Evolutionary conservation across 2,329 filamentous ascomycete genomes (phyloP).

Genomic region (Aspergillus pseudoglaucus): DNA sequence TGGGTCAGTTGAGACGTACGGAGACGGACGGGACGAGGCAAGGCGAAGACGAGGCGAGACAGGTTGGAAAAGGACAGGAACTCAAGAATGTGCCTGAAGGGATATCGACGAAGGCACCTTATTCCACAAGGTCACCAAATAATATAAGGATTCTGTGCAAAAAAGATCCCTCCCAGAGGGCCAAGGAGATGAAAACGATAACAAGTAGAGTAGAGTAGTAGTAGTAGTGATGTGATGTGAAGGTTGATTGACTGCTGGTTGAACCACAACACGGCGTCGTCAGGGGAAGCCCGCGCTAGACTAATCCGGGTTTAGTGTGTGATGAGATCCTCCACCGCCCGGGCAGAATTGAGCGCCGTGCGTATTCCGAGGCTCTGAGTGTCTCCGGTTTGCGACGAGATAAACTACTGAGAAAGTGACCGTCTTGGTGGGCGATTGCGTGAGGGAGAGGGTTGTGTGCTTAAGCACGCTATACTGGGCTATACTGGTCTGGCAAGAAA

Average conservation of each 20-base stretch:
- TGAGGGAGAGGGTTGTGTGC: background rate
- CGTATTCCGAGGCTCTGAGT: slow-evolving; percentile 4
- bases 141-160: background rate
- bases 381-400: background rate
- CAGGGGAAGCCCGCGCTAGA: background rate
- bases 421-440: background rate
- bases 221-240: background rate
- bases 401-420: background rate
- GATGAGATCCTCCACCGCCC: background rate
- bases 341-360: background rate
- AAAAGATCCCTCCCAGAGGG: slow-evolving; percentile 1
- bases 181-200: background rate
- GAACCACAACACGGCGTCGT: slow-evolving; percentile 1
- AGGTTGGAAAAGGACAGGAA: background rate
- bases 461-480: too few relatives aligned
- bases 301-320: background rate
- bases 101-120: too few relatives aligned
- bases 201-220: background rate
- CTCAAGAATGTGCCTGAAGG: too few relatives aligned
- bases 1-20: background rate
- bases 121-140: too few relatives aligned
- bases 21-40: slow-evolving; percentile 2
- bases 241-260: background rate
- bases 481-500: too few relatives aligned
- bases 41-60: background rate